A percentile compares a stretch with the other conserved stretches of the same genome.
These are phyloP conservation scores for Phialophora tarda DNA, from an alignment of 2,329 filamentous ascomycete species.

Conservation along the genomic window DNA sequence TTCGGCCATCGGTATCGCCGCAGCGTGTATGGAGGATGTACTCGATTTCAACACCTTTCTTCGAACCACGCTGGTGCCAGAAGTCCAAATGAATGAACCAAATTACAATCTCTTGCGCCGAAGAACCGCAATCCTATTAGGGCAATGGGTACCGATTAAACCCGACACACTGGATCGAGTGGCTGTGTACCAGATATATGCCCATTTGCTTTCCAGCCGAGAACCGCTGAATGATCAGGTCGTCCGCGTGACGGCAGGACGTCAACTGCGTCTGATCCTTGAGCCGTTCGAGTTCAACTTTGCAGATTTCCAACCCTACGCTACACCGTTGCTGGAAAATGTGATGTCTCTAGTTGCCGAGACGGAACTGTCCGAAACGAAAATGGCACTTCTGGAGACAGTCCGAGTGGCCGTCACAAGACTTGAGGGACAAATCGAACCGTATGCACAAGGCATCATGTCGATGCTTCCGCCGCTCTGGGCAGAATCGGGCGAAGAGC, in stretches of 20 bases:
- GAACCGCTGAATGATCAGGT: constrained; percentile 87
- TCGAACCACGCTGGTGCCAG: constrained; percentile 73
- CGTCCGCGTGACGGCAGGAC: constrained; percentile 86
- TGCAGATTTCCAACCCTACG: constrained; percentile 76
- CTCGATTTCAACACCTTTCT: constrained; percentile 87
- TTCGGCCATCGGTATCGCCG: constrained; percentile 85
- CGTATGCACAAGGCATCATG: constrained; percentile 77
- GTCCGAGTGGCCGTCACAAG: constrained; percentile 79
- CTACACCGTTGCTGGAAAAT: constrained; percentile 71
- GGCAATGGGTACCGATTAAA: constrained; percentile 85
- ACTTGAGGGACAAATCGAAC: constrained; percentile 73
- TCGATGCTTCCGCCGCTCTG: constrained; percentile 79
- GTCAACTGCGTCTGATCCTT: constrained; percentile 78
- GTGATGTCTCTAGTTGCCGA: constrained; percentile 79
- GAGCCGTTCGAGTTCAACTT: constrained; percentile 84
- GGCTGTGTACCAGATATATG: constrained; percentile 85
- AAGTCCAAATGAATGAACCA: constrained; percentile 71
- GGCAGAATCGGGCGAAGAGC: constrained; percentile 83
- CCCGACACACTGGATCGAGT: constrained; percentile 69
- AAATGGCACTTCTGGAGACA: constrained; percentile 86
- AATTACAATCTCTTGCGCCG: constrained; percentile 83
- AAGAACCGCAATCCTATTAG: constrained; percentile 84
- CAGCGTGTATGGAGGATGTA: constrained; percentile 72
- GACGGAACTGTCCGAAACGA: constrained; percentile 83
- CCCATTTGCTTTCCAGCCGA: constrained; percentile 77